Evolutionary conservation across 2,329 filamentous ascomycete genomes (phyloP).

Genomic region (Pestalotiopsis fici): DNA sequence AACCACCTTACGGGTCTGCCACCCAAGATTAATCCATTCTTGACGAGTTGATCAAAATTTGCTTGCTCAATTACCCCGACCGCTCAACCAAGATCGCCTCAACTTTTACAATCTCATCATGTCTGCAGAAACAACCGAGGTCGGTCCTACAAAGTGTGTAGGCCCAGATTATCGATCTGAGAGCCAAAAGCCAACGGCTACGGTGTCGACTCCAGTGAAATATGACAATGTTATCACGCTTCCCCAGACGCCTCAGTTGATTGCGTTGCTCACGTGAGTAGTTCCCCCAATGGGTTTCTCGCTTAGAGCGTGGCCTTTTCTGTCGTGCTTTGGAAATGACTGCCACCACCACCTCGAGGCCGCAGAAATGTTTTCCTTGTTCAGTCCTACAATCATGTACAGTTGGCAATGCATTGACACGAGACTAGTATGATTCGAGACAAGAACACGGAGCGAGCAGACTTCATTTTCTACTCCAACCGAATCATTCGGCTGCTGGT

Average conservation of each 20-base stretch:
- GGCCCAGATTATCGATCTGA: conserved; percentile 78
- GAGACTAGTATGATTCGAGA: conserved; percentile 85
- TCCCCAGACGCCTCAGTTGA: conserved; percentile 92
- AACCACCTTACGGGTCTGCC: background rate
- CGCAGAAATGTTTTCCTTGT: background rate
- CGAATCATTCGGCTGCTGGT: conserved; percentile 95
- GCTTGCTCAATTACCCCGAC: too few relatives aligned
- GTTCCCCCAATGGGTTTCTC: conserved; percentile 18
- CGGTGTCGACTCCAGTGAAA: conserved; percentile 79
- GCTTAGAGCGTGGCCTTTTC: background rate
- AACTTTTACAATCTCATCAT: background rate
- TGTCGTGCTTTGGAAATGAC: background rate
- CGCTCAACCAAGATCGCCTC: background rate
- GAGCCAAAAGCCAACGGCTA: conserved; percentile 81
- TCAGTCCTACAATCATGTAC: background rate
- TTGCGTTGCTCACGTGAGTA: conserved; percentile 93
- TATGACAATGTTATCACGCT: conserved; percentile 89
- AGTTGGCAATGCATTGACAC: conserved; percentile 7
- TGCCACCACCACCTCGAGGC: too few relatives aligned
- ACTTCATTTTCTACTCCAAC: conserved; percentile 99
- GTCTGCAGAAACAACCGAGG: conserved; percentile 23
- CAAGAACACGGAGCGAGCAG: conserved; percentile 83
- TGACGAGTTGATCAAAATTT: background rate
- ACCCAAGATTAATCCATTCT: background rate
- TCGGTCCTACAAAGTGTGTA: conserved; percentile 62